Percentiles rank a stretch among this genome's conserved stretches.
Evolutionary conservation across 768 basidiomycete genomes (phyloP).

Genomic region (Mycena polygramma): DNA sequence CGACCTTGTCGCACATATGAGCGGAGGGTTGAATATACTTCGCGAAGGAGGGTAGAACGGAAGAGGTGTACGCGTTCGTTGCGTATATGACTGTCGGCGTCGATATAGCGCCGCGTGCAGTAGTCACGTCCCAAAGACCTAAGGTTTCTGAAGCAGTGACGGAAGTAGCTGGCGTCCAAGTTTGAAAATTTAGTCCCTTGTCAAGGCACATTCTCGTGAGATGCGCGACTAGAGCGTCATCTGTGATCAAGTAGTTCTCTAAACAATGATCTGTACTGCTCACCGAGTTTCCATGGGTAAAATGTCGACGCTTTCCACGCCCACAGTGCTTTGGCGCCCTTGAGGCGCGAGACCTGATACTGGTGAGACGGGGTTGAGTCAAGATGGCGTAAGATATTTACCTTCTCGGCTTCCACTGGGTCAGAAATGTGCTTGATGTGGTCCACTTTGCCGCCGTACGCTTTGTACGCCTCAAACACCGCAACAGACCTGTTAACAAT

Average conservation of each 20-base stretch:
- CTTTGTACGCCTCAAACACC: conserved; percentile 33
- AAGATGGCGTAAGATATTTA: not conserved
- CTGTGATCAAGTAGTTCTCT: too few relatives aligned
- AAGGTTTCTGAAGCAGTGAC: conserved; percentile 44
- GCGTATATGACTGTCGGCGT: conserved; percentile 63
- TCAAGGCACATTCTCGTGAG: conserved; percentile 15
- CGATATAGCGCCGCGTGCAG: conserved; percentile 55
- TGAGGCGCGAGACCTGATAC: conserved; percentile 44
- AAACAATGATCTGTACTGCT: not conserved
- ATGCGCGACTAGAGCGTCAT: conserved; percentile 22
- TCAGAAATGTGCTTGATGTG: conserved; percentile 38
- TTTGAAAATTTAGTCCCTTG: conserved; percentile 56
- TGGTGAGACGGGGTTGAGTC: not conserved
- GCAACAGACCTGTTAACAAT: conserved; percentile 18
- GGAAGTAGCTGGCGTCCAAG: conserved; percentile 56
- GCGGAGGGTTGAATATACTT: conserved; percentile 42
- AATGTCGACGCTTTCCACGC: conserved; percentile 42
- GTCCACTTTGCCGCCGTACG: conserved; percentile 38
- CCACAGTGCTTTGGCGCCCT: conserved; percentile 49
- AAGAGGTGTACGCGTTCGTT: conserved; percentile 67
- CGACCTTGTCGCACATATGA: conserved; percentile 40
- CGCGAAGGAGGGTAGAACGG: conserved; percentile 58
- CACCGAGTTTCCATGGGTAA: conserved; percentile 38
- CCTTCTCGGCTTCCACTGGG: conserved; percentile 35
- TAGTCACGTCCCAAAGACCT: conserved; percentile 55